These are phyloP conservation scores for Amphichorda felina DNA, from an alignment of 2,329 filamentous ascomycete species.

Conservation along the genomic window DNA sequence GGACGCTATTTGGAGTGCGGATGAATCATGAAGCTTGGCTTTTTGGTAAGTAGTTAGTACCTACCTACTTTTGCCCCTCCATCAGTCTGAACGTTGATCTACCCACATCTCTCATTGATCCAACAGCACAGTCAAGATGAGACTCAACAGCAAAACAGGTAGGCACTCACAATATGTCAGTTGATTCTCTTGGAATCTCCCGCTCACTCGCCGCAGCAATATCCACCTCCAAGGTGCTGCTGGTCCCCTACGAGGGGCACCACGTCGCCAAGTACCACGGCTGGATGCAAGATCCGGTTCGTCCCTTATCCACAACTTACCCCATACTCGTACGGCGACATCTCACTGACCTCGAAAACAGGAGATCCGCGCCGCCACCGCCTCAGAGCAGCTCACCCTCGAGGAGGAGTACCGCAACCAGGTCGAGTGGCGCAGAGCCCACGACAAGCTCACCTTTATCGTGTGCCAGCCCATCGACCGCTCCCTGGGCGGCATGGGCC, in stretches of 20 bases:
- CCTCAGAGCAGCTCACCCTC: slow-evolving; percentile 72
- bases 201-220: slow-evolving; percentile 39
- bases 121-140: slow-evolving; percentile 19
- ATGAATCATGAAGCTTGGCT: no score
- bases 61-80: no score
- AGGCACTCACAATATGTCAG: slow-evolving; percentile 4
- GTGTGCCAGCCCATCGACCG: slow-evolving; percentile 43
- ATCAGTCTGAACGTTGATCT: no score
- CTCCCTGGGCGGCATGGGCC: background rate
- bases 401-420: slow-evolving; percentile 86
- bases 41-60: no score
- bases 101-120: background rate
- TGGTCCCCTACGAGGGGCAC: slow-evolving; percentile 73
- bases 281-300: slow-evolving; percentile 81
- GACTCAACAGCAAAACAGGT: slow-evolving; percentile 32
- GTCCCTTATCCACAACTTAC: slow-evolving; percentile 4
- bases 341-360: slow-evolving; percentile 17
- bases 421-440: slow-evolving; percentile 67
- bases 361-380: slow-evolving; percentile 73
- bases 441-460: slow-evolving; percentile 90
- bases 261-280: slow-evolving; percentile 76
- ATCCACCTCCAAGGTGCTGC: slow-evolving; percentile 50
- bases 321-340: background rate
- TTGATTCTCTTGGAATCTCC: background rate
- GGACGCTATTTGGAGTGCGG: no score